These are phyloP conservation scores for Eremothecium gossypii DNA, from an alignment of 1,139 yeast genomes.

Conservation along the genomic window DNA sequence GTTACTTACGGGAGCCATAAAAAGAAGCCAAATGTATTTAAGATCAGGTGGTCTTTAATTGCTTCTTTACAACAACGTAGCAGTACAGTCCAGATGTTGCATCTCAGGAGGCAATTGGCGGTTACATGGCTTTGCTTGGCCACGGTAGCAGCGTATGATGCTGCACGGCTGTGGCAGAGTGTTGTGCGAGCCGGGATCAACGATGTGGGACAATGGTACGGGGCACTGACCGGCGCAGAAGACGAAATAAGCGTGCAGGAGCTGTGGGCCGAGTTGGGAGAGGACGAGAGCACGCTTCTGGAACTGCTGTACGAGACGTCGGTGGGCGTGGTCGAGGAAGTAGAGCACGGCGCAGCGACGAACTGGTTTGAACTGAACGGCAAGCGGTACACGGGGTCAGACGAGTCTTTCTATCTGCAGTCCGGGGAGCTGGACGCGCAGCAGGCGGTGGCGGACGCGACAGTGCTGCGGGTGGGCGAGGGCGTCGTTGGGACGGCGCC, in stretches of 20 bases:
- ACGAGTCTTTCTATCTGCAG: slow-evolving; percentile 27
- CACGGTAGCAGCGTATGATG: not conserved
- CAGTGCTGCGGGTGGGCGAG: slow-evolving; percentile 12
- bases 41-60: too few relatives aligned
- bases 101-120: not conserved
- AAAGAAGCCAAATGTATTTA: too few relatives aligned
- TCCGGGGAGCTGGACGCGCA: slow-evolving; percentile 23
- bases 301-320: not conserved
- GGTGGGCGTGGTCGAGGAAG: not conserved
- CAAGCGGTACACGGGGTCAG: slow-evolving; percentile 17
- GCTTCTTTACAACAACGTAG: too few relatives aligned
- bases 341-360: not conserved
- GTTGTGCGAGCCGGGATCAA: not conserved
- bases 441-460: slow-evolving; percentile 12
- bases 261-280: not conserved
- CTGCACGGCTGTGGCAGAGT: not conserved
- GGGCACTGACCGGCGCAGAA: slow-evolving; percentile 6
- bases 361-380: slow-evolving; percentile 22
- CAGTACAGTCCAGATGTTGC: not conserved
- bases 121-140: not conserved
- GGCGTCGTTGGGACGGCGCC: slow-evolving; percentile 18
- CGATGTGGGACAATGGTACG: slow-evolving; percentile 3
- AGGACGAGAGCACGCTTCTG: not conserved
- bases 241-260: slow-evolving; percentile 5
- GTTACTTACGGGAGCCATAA: too few relatives aligned